Conservation (phyloP, 2,329 filamentous ascomycete species). For the Teratosphaeria gauchensis region DNA sequence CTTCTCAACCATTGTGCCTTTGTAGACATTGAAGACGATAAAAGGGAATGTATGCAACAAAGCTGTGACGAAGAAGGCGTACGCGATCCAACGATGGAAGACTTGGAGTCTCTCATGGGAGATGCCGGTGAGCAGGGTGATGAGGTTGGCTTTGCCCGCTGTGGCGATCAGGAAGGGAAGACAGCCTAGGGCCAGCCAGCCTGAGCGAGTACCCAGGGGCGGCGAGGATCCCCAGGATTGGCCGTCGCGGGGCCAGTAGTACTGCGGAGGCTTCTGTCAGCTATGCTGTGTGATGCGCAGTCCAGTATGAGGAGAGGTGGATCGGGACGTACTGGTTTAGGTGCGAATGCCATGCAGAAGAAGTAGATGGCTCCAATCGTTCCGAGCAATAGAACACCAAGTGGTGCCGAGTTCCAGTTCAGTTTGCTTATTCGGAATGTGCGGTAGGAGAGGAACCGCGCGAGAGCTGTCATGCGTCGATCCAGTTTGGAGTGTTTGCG, state of each 20-base stretch:
- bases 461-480: constrained; percentile 21
- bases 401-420: constrained; percentile 35
- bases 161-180: constrained; percentile 41
- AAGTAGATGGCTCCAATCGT: constrained; percentile 38
- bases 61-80: constrained; percentile 48
- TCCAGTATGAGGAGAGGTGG: too few species aligned
- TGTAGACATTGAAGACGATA: constrained; percentile 42
- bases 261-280: constrained; percentile 14
- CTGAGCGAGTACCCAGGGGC: constrained; percentile 43
- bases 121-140: constrained; percentile 45
- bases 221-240: constrained; percentile 40
- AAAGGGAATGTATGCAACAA: constrained; percentile 53
- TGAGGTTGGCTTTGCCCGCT: constrained; percentile 44
- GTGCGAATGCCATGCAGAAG: constrained; percentile 29
- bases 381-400: constrained; percentile 36
- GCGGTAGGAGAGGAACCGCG: constrained; percentile 35
- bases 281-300: too few species aligned
- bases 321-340: constrained; percentile 27
- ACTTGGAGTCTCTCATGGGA: constrained; percentile 49
- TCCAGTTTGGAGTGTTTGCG: background rate
- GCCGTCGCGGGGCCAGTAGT: constrained; percentile 45
- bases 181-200: constrained; percentile 44
- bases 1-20: constrained; percentile 39
- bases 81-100: constrained; percentile 47
- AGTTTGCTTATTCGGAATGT: constrained; percentile 27